Base-by-base conservation (phyloP, 2,329 filamentous ascomycete species). In the Emericellopsis cladophorae region DNA sequence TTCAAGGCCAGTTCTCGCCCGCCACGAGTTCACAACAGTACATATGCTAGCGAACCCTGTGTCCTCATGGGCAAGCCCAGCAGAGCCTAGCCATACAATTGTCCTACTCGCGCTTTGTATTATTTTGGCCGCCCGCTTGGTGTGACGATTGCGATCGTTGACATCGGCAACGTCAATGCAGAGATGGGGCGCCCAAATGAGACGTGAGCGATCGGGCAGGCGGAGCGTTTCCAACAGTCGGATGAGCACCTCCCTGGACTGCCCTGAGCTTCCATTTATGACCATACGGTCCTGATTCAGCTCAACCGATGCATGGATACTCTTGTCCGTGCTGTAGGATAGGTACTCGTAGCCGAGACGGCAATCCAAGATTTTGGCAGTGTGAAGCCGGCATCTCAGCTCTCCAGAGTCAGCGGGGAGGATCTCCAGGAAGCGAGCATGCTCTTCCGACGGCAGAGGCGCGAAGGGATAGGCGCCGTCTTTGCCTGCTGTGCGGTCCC, bases 381-480 rank as follows among this genome's bases (percentile, higher is more conserved):
- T 29, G 12, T 29, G 26, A 29, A 29, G 26, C 26, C 26, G 26
- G 26, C 26, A 29, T 12, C 26, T 9, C 26, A 29, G 9, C 26
- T 29, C 26, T 29, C 26, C 26, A 4, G 26, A 29, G 9, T 29
- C 26, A 29, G 26, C 26, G 12, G 26, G 26, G 12, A 29, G 26
- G 2, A 29, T 29, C 12, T 29, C 26, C 26, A 29, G 12, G 26
- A 29, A 29, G 12, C 26, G 26, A 29, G 26, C 26, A 12, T 29
- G 6, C 26, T 29, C 6, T 29, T 29, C 12, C 26, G 26, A 29
- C 12, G 26, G 26, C 26, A 29, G 6, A 9, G 26, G 53, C 54
- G 57, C 57, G 51, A 44, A 49, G 36, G 42, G 41, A 38, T 37
- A 22, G 35, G 16, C 26, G 6, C 26, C 26, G 2, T 29, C 26